These are phyloP conservation scores for Exophiala mesophila DNA, from an alignment of 2,329 filamentous ascomycete genomes.

Conservation along the genomic window DNA sequence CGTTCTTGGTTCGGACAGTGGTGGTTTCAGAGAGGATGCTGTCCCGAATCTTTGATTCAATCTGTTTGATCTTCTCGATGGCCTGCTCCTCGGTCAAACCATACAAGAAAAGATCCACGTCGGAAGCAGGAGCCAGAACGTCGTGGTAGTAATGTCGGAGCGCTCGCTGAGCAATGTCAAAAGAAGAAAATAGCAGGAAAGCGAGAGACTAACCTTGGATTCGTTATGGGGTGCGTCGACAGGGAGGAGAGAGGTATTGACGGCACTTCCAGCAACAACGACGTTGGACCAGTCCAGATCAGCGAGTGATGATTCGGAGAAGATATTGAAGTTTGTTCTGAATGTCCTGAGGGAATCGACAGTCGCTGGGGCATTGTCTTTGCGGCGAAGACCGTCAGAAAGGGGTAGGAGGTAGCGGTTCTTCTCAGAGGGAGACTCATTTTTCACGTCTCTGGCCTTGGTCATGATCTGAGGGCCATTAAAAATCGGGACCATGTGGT, in stretches of 20 bases:
- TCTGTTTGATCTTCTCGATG: constrained; percentile 76
- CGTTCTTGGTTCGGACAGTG: constrained; percentile 78
- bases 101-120: constrained; percentile 83
- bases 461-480: constrained; percentile 27
- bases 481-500: constrained; percentile 35
- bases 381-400: constrained; percentile 52
- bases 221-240: constrained; percentile 58
- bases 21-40: constrained; percentile 78
- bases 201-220: constrained; percentile 47
- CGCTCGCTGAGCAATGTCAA: constrained; percentile 13
- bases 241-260: constrained; percentile 72
- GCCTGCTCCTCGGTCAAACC: constrained; percentile 72
- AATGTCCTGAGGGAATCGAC: constrained; percentile 66
- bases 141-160: constrained; percentile 73
- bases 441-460: constrained; percentile 32
- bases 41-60: constrained; percentile 70
- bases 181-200: background rate
- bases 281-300: constrained; percentile 81
- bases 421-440: constrained; percentile 29
- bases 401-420: constrained; percentile 35
- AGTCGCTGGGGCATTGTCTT: constrained; percentile 60
- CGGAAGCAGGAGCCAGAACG: constrained; percentile 73
- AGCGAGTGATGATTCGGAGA: constrained; percentile 70
- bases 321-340: constrained; percentile 72
- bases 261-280: constrained; percentile 73